A percentile compares a stretch with the other conserved stretches of the same genome.
These are phyloP conservation scores for Wallacemonas collosoma DNA, from an alignment of 208 protist genomes.

Conservation along the genomic window DNA sequence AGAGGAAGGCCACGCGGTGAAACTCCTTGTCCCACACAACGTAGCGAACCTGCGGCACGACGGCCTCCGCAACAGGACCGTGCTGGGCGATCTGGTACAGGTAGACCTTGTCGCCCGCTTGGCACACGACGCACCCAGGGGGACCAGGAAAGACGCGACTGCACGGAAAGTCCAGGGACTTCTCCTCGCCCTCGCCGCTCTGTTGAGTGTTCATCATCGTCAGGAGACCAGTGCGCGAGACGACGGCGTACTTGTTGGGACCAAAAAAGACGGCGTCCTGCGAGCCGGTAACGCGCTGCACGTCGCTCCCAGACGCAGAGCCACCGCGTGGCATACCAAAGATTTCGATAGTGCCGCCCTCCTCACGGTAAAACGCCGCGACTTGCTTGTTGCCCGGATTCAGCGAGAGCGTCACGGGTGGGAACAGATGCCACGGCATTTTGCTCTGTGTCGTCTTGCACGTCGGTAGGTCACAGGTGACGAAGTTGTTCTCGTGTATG, in stretches of 20 bases:
- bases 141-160: slow-evolving; percentile 76
- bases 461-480: slow-evolving; percentile 23
- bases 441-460: slow-evolving; percentile 22
- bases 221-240: slow-evolving; percentile 87
- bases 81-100: slow-evolving; percentile 97
- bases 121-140: slow-evolving; percentile 79
- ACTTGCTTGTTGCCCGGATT: slow-evolving; percentile 62
- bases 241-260: slow-evolving; percentile 94
- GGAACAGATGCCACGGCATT: slow-evolving; percentile 37
- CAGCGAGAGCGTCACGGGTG: slow-evolving; percentile 58
- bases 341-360: slow-evolving; percentile 39
- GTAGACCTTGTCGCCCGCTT: slow-evolving; percentile 83
- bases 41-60: slow-evolving; percentile 81
- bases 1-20: slow-evolving; percentile 91
- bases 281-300: slow-evolving; percentile 56
- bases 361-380: slow-evolving; percentile 47
- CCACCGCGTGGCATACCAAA: slow-evolving; percentile 37
- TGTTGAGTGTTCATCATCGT: slow-evolving; percentile 87
- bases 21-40: slow-evolving; percentile 95
- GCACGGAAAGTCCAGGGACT: slow-evolving; percentile 62
- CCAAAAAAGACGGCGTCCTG: slow-evolving; percentile 94
- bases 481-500: slow-evolving; percentile 57
- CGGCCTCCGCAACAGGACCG: slow-evolving; percentile 63
- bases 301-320: slow-evolving; percentile 32
- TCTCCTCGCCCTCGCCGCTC: slow-evolving; percentile 59